These are phyloP conservation scores for Sporisorium iseilematis-ciliati DNA, from an alignment of 1,284 basidiomycete genomes.

Conservation along the genomic window DNA sequence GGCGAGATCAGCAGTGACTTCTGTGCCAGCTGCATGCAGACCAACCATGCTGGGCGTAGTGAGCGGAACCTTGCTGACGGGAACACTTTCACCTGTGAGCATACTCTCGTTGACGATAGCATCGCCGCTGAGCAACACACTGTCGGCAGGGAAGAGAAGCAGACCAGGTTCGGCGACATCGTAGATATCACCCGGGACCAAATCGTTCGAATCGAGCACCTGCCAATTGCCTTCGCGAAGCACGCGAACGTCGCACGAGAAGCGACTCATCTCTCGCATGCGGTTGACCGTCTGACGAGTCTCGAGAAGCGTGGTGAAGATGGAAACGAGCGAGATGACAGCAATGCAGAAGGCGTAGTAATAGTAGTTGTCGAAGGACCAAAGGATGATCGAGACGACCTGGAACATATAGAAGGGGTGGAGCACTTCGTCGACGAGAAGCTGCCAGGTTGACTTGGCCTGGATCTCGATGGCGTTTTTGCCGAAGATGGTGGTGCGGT, in stretches of 20 bases:
- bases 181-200: conserved; percentile 94
- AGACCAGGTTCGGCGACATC: conserved; percentile 85
- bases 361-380: conserved; percentile 90
- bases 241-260: conserved; percentile 83
- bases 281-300: conserved; percentile 87
- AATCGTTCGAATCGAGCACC: conserved; percentile 78
- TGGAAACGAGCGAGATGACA: conserved; percentile 87
- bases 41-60: conserved; percentile 51
- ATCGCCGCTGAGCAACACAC: conserved; percentile 91
- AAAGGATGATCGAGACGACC: conserved; percentile 92
- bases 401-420: conserved; percentile 81
- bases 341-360: conserved; percentile 99
- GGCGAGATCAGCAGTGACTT: conserved; percentile 79
- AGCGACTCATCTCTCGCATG: conserved; percentile 97
- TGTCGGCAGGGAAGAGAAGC: conserved; percentile 86
- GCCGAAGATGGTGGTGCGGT: conserved; percentile 78
- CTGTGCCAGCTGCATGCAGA: conserved; percentile 54
- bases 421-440: conserved; percentile 81
- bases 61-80: conserved; percentile 86
- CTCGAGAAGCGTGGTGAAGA: conserved; percentile 88
- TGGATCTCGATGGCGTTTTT: conserved; percentile 91
- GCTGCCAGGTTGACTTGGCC: conserved; percentile 82
- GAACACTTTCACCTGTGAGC: conserved; percentile 96
- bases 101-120: conserved; percentile 99
- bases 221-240: conserved; percentile 75